Evolutionary conservation across 805 yeast species (phyloP), one percentile per base, ranked within the genome.

Genomic region (Starmera pachycereana): DNA sequence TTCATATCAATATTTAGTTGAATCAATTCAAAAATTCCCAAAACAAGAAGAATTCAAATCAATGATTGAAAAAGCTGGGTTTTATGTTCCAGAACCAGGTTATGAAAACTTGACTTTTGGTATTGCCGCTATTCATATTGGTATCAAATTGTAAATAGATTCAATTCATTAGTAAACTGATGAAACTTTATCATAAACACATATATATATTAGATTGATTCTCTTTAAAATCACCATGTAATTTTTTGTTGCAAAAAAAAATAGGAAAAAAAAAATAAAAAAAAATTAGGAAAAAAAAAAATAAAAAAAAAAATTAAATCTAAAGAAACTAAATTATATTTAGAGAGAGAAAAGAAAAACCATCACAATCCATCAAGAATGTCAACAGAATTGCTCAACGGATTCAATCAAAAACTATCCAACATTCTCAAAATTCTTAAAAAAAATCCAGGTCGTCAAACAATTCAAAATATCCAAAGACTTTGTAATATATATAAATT

Each of bases 51-150:
- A 80, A 36, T 92, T 92, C 65, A 86, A 89, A 45, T 63, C 68
- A 13, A 90, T 92, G 97, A 87, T 92, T 54, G 77, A 87, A 58
- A 81, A 85, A 54, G 97, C 97, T 8, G 98, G 98, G 1, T 92
- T 92, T 60, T 81, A 82, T 48, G 81, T 85, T 41, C 94, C 94
- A 51, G 87, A 86, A 40, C 75, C 74, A 39, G 98, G 98, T 40
- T 92, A 89, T 60, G 97, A 92, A 66, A 84, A 84, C 61, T 71
- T 92, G 55, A 85, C 97, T 11, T 85, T 86, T 61, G 98, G 98
- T 44, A 82, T 88, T 41, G 95, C 97, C 40, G 90, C 96, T 39
- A 88, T 92, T 48, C 98, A 92, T 58, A 77, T 88, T 60, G 98
- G 97, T 52, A 85, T 92, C 40, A 92, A 92, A 64, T 69, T 86